A percentile compares a stretch with the other conserved stretches of the same genome.
These are phyloP conservation scores for Suillus americanus DNA, from an alignment of 768 basidiomycete species.

Conservation along the genomic window DNA sequence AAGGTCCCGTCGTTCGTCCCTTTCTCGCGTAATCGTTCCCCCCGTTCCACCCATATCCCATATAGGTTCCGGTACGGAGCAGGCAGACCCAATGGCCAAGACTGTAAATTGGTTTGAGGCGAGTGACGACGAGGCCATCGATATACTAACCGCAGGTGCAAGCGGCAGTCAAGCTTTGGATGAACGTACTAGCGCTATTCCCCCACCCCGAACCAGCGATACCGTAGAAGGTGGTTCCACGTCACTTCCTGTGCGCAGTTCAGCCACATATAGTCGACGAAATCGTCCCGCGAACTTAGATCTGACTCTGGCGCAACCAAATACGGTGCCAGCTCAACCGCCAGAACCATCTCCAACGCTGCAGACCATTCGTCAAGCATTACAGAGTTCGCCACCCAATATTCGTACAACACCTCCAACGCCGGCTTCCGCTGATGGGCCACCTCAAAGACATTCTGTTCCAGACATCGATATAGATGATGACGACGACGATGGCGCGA, in stretches of 20 bases:
- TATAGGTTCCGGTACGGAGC: constrained; percentile 29
- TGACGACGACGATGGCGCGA: constrained; percentile 49
- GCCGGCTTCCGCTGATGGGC: constrained; percentile 17
- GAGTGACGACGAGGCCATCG: constrained; percentile 87
- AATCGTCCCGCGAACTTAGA: constrained; percentile 71
- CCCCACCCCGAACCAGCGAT: constrained; percentile 31
- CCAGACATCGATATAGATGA: constrained; percentile 49
- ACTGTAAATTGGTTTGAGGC: constrained; percentile 72
- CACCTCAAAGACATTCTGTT: constrained; percentile 39
- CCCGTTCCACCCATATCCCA: constrained; percentile 40
- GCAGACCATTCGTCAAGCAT: constrained; percentile 63
- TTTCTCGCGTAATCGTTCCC: constrained; percentile 57
- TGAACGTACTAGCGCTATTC: constrained; percentile 69
- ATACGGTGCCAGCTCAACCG: constrained; percentile 33
- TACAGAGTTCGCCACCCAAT: constrained; percentile 46
- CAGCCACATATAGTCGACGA: constrained; percentile 39
- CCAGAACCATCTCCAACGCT: constrained; percentile 63
- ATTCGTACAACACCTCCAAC: constrained; percentile 21
- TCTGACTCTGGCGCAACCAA: constrained; percentile 44
- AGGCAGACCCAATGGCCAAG: constrained; percentile 47
- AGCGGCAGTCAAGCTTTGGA: constrained; percentile 82
- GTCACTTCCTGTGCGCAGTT: constrained; percentile 31
- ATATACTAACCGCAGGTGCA: constrained; percentile 75
- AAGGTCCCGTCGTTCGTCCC: constrained; percentile 52
- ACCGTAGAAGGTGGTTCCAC: constrained; percentile 16